Base-by-base conservation (phyloP, 176 grass and related monocot species). In the Eragrostis curvula region DNA sequence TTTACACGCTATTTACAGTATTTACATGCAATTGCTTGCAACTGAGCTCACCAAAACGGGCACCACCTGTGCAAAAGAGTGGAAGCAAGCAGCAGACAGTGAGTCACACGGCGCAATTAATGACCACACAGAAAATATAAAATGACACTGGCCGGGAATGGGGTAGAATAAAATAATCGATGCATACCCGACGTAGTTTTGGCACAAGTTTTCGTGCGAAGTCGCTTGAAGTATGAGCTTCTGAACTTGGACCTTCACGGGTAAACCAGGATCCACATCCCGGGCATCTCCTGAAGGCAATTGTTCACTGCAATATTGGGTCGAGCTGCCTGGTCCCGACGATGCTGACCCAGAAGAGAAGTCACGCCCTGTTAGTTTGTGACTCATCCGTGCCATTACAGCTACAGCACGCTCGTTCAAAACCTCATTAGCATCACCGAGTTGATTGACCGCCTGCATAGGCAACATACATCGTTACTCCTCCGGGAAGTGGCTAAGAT, bases 381-480 rank as follows among this genome's bases (percentile, higher is more conserved):
- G 90, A 81, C 90, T 98, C 96, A 98, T 98, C 80, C 93, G 90
- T 82, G 89, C 92, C 96, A 98, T 98, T 43, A 98, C 96, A 44
- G 90, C 92, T 48, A 98, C 86, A 70, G 96, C 90, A 73, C 96
- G 96, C 84, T 95, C 96, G 36, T 98, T 98, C 77, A 98, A 79
- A 81, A 98, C 96, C 71, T 98, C 96, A 47, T 95, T 98, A 78
- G 96, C 96, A 69, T 98, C 96, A 70, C 92, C 96, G 9, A 91
- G 92, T 89, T 98, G 96, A 93, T 95, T 95, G 57, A 98, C 96
- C 7, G 90, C 92, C 96, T 98, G 82, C 27, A 75, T 39, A 32
- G 13, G 5, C 21, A 85, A 68, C 47, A 79, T 65, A 67, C 24
- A 49, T 44, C 45, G 21, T 86, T 40, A 81, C 12, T 2, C 28